Evolutionary conservation across 1,284 basidiomycete genomes (phyloP), one percentile per base, ranked within the genome.

Genomic region (Prillingera fragicola): DNA sequence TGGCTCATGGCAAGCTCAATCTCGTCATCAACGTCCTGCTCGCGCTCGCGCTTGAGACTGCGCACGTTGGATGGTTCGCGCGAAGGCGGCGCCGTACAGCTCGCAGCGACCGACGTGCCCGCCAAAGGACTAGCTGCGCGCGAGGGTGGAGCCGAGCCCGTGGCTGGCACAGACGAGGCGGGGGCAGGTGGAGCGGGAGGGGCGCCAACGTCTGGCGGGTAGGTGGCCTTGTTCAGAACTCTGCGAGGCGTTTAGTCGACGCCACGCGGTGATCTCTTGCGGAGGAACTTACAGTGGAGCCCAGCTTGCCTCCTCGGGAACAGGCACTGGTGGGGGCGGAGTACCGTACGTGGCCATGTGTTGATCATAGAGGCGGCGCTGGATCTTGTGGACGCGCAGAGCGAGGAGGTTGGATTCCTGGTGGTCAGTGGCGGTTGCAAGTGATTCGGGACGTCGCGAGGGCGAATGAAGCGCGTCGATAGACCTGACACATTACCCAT

Each of bases 361-460:
- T 21, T 46, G 45, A 41, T 54, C 48, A 29, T 54, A 54, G 19
- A 54, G 32, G 13, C 48, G 39, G 21, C 48, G 52, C 37, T 54
- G 52, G 29, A 54, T 50, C n/a, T 41, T 33, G 40, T 50, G 33
- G 3, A 54, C 52, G 17, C 48, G 44, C 7, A 54, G 34, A 1
- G 52, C 52, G 39, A 54, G 45, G 13, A 54, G 48, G 40, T 54
- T 54, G 9, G 52, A 54, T 50, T 54, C 52, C 52, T 54, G 42
- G 1, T 14, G 13, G 34, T 38, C 27, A 48, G 42, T n/a, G 10
- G 15, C 10, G 15, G 27, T 28, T 28, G 15, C 10, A 10, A 10
- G 10, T n/a, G 27, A 10, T 28, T 28, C 15, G 10, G 27, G 27
- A 28, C 15, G 10, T 28, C 15, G 27, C 10, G 27, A 28, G 10